These are phyloP conservation scores for Rhodosporidiobolus sp. DNA, from an alignment of 768 basidiomycete species.

Conservation along the genomic window DNA sequence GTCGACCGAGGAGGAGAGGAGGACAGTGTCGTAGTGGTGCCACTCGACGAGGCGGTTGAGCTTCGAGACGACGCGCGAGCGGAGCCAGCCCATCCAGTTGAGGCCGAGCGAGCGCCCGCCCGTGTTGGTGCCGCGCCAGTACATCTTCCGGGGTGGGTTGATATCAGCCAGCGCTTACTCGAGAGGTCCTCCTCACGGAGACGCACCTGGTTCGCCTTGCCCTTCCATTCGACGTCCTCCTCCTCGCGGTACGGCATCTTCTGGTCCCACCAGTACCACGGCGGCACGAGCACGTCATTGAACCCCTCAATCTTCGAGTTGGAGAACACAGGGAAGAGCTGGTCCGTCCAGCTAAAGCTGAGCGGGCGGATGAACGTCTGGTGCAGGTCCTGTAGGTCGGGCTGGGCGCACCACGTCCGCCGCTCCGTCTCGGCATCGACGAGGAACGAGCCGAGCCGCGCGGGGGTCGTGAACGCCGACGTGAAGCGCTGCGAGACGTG, in stretches of 20 bases:
- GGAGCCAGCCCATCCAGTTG: constrained; percentile 20
- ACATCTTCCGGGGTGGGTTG: background rate
- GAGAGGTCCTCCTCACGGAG: no score
- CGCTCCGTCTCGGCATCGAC: background rate
- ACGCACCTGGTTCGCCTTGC: constrained; percentile 19
- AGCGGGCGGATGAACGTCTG: constrained; percentile 13
- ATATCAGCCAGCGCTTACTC: no score
- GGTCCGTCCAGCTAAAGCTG: constrained; percentile 2
- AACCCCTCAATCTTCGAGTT: constrained; percentile 18
- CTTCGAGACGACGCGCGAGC: constrained; percentile 13
- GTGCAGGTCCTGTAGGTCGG: constrained; percentile 24
- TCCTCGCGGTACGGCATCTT: constrained; percentile 1
- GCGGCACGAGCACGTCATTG: constrained; percentile 17
- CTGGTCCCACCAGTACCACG: constrained; percentile 22
- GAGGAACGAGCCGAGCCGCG: background rate
- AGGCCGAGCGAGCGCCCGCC: constrained; percentile 13
- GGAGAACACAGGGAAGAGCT: constrained; percentile 8
- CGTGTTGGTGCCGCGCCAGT: constrained; percentile 30
- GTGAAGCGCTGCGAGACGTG: constrained; percentile 6
- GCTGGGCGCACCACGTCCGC: constrained; percentile 25
- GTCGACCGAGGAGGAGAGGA: background rate
- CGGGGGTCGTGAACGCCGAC: constrained; percentile 1
- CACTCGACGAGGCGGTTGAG: constrained; percentile 15
- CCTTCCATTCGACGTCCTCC: constrained; percentile 20
- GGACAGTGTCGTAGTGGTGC: constrained; percentile 8